Evolutionary conservation across 805 yeast genomes (phyloP).

Genomic region (Wickerhamiella cacticola): DNA sequence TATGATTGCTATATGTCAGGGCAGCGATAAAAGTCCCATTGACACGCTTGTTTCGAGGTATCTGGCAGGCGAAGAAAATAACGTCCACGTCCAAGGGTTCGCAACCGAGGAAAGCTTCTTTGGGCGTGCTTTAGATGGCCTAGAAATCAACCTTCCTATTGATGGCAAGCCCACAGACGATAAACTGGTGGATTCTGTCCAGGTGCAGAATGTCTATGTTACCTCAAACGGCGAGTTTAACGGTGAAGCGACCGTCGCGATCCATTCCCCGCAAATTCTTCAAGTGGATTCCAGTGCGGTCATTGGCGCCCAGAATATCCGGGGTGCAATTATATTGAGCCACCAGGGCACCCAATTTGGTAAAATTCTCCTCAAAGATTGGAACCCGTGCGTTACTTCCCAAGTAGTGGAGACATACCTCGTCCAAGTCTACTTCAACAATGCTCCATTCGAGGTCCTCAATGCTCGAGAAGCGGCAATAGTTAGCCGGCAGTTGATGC

Average conservation of each 20-base stretch:
- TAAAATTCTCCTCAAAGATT: conserved; percentile 34
- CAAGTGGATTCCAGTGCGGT: conserved; percentile 20
- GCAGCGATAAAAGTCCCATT: conserved; percentile 21
- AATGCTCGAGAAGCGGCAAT: conserved; percentile 33
- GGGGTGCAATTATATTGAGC: conserved; percentile 34
- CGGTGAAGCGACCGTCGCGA: conserved; percentile 23
- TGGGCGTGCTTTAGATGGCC: conserved; percentile 12
- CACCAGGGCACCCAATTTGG: conserved; percentile 35
- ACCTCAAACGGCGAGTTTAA: conserved; percentile 15
- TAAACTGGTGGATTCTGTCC: conserved; percentile 23
- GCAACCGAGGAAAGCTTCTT: conserved; percentile 17
- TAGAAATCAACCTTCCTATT: conserved; percentile 16
- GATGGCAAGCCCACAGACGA: conserved; percentile 22
- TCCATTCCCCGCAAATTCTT: conserved; percentile 22
- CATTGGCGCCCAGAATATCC: conserved; percentile 30
- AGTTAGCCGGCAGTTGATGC: conserved; percentile 35
- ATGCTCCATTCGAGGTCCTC: conserved; percentile 35
- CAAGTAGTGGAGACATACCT: conserved; percentile 24
- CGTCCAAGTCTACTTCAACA: conserved; percentile 33
- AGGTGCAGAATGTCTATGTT: conserved; percentile 22
- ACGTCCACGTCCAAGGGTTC: conserved; percentile 21
- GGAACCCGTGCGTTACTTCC: conserved; percentile 34
- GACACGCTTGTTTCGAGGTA: conserved; percentile 23
- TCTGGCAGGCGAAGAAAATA: conserved; percentile 21
- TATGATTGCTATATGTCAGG: conserved; percentile 21